Base-by-base conservation (phyloP, 179 eudicot species). In the Beta lomatogona region DNA sequence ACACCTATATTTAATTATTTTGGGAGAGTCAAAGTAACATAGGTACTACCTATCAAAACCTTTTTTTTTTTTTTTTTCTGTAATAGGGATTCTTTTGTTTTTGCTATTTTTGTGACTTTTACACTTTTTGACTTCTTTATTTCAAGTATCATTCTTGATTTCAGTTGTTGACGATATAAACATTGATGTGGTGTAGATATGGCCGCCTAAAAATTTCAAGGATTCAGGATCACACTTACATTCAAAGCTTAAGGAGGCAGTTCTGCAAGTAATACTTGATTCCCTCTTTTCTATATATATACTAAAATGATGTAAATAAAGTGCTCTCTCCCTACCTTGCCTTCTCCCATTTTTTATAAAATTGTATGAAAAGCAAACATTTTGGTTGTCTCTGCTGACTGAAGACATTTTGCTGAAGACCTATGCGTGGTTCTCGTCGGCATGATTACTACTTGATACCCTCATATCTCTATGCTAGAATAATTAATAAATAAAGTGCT, bases 151-250 rank as follows among this genome's bases (percentile, higher is more conserved):
- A 6, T 60, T 59, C 52, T 58, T 81, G 19, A 11, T 59, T 9
- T 22, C 71, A 57, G 18, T 54, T 76, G 36, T 31, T 80, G 16
- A 9, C 21, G 0, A 45, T 77, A n/a, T 55, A 25, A 36, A 21
- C 75, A 82, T 52, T 55, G 19, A 75, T 77, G 74, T 78, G 79
- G 9, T 86, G 91, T 90, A 97, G 99, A 90, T 97, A 86, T 94
- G 99, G 99, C 99, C 99, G 84, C 99, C 99, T 14, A 94, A 92
- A 83, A 91, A 84, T 84, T 87, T 96, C 59, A 96, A 92, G 86
- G 99, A 96, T 88, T 93, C 94, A 45, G 97, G 91, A 80, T 96
- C 98, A 53, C 93, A 86, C 52, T 89, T 96, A 81, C 99, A 96
- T 86, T 88, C 92, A 28, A 88, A 88, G 86, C 91, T 96, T 68